phyloP scores from a whole-genome alignment of 2,329 filamentous ascomycete species.

The Penicillium vulpinum region DNA sequence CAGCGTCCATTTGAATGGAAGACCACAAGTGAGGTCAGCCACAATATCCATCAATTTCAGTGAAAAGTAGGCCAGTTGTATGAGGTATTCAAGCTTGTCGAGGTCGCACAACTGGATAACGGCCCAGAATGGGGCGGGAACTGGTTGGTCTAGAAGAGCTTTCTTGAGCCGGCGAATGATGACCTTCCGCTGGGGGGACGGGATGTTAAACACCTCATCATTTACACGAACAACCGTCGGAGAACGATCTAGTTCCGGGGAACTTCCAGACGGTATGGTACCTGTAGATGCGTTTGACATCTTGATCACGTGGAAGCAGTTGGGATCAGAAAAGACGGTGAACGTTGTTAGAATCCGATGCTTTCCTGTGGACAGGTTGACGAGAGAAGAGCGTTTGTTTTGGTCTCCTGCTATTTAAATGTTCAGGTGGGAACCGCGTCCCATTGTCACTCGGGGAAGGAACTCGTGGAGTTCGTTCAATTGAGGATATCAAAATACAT shows the following conservation, averaged over 20 bases:
- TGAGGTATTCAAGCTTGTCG: not conserved
- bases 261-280: not conserved
- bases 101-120: constrained; percentile 12
- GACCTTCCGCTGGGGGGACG: not conserved
- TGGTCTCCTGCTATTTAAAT: not conserved
- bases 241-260: not conserved
- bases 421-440: not conserved
- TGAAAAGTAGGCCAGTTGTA: constrained; percentile 1
- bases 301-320: not conserved
- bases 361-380: not conserved
- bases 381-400: not conserved
- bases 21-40: not conserved
- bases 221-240: not conserved
- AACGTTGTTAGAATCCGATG: not conserved
- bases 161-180: not conserved
- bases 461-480: not conserved
- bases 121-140: constrained; percentile 9
- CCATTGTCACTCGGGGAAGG: not conserved
- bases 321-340: not conserved
- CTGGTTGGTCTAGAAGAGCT: not conserved
- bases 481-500: not conserved
- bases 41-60: not conserved
- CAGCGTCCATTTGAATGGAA: constrained; percentile 6
- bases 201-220: constrained; percentile 6
- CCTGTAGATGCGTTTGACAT: not conserved